Percentiles rank a stretch among this genome's conserved stretches.
Conservation (phyloP, 306 rosid genomes). For the Hylodesmum podocarpum region DNA sequence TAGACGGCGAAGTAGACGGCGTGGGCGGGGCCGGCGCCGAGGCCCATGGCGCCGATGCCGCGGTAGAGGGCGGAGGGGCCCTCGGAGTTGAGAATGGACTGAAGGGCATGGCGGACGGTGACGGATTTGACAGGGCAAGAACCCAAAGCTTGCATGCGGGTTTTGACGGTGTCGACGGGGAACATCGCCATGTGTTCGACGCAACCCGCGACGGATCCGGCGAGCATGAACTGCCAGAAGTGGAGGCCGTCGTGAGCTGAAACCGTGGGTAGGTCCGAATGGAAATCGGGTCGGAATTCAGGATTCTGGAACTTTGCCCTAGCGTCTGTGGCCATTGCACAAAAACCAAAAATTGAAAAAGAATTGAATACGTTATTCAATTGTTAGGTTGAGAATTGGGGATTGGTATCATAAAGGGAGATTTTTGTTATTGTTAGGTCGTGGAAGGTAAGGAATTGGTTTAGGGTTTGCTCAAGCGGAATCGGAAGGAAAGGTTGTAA, state of each 20-base stretch:
- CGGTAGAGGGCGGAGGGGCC: constrained; percentile 76
- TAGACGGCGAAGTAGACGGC: constrained; percentile 80
- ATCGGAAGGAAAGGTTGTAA: background rate
- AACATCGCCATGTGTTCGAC: constrained; percentile 89
- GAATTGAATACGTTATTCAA: background rate
- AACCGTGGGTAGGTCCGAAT: constrained; percentile 38
- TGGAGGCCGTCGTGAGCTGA: constrained; percentile 76
- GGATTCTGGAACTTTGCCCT: constrained; percentile 67
- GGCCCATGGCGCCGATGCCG: constrained; percentile 88
- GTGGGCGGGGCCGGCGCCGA: constrained; percentile 94
- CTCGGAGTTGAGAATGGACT: constrained; percentile 59
- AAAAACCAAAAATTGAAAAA: background rate
- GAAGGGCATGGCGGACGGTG: constrained; percentile 65
- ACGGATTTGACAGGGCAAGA: constrained; percentile 79
- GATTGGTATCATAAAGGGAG: constrained; percentile 22
- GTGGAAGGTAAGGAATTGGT: background rate
- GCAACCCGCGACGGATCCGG: constrained; percentile 81
- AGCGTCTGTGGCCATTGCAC: constrained; percentile 71
- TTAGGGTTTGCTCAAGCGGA: background rate
- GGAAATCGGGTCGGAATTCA: constrained; percentile 67
- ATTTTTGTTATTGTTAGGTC: background rate
- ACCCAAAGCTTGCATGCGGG: constrained; percentile 87
- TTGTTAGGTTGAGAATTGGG: background rate
- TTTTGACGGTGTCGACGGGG: constrained; percentile 89
- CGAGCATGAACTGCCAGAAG: constrained; percentile 88